A percentile compares a stretch with the other conserved stretches of the same genome.
Conservation (phyloP, 177 flowering plant genomes). For the Vitis hybrid region DNA sequence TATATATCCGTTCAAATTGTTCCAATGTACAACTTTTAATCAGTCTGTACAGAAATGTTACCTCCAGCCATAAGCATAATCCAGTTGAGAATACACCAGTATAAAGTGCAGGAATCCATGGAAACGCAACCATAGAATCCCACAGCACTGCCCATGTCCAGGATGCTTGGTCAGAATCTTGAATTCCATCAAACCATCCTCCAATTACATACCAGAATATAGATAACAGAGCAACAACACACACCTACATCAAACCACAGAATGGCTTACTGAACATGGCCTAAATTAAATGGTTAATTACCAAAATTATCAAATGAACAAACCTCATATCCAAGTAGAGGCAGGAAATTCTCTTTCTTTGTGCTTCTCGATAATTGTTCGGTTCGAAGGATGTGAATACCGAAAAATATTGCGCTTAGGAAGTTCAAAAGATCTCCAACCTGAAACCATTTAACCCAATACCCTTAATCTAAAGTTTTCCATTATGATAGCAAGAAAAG, state of each 20-base stretch:
- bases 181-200: constrained; percentile 33
- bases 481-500: neutral
- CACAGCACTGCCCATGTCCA: constrained; percentile 49
- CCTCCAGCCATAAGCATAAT: constrained; percentile 87
- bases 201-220: constrained; percentile 54
- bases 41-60: constrained; percentile 18
- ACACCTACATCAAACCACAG: constrained; percentile 41
- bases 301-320: neutral
- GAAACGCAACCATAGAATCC: constrained; percentile 55
- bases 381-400: constrained; percentile 84
- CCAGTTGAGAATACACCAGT: constrained; percentile 82
- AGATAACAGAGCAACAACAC: constrained; percentile 61
- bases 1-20: too few species aligned
- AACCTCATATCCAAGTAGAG: constrained; percentile 67
- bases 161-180: constrained; percentile 31
- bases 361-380: constrained; percentile 73
- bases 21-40: too few species aligned
- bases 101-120: constrained; percentile 88
- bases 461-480: neutral
- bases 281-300: too few species aligned
- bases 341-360: constrained; percentile 48
- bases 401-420: constrained; percentile 80
- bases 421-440: constrained; percentile 82
- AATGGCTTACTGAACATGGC: neutral
- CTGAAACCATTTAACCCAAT: constrained; percentile 35